These are phyloP conservation scores for Saturnispora dispora DNA, from an alignment of 805 yeast genomes.

Conservation along the genomic window DNA sequence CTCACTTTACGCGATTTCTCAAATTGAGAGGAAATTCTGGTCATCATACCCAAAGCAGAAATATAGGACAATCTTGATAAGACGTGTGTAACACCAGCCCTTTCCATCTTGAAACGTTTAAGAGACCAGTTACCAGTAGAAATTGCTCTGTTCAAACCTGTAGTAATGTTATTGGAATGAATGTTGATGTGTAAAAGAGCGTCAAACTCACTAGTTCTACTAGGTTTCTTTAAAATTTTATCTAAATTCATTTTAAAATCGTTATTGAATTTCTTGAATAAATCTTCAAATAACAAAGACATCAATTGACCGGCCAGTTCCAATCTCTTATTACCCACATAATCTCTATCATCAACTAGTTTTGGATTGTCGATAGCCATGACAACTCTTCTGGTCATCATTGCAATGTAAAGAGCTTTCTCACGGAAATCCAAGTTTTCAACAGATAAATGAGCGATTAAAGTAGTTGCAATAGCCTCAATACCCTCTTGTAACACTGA, in stretches of 20 bases:
- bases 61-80: constrained; percentile 85
- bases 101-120: constrained; percentile 98
- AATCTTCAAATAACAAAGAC: constrained; percentile 91
- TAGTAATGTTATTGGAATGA: constrained; percentile 87
- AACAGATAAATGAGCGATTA: constrained; percentile 90
- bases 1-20: constrained; percentile 96
- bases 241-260: constrained; percentile 94
- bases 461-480: constrained; percentile 92
- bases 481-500: constrained; percentile 86
- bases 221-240: constrained; percentile 86
- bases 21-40: constrained; percentile 97
- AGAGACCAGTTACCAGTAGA: constrained; percentile 99
- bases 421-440: constrained; percentile 78
- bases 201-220: constrained; percentile 90
- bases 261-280: constrained; percentile 90
- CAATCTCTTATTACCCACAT: constrained; percentile 94
- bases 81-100: constrained; percentile 98
- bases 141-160: constrained; percentile 91
- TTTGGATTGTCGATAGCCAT: constrained; percentile 92
- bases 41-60: constrained; percentile 98
- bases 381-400: constrained; percentile 93
- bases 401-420: constrained; percentile 87
- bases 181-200: constrained; percentile 83
- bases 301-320: constrained; percentile 96
- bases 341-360: constrained; percentile 97